Evolutionary conservation across 2,329 filamentous ascomycete species (phyloP).

Genomic region (Raffaelea ambrosiae): DNA sequence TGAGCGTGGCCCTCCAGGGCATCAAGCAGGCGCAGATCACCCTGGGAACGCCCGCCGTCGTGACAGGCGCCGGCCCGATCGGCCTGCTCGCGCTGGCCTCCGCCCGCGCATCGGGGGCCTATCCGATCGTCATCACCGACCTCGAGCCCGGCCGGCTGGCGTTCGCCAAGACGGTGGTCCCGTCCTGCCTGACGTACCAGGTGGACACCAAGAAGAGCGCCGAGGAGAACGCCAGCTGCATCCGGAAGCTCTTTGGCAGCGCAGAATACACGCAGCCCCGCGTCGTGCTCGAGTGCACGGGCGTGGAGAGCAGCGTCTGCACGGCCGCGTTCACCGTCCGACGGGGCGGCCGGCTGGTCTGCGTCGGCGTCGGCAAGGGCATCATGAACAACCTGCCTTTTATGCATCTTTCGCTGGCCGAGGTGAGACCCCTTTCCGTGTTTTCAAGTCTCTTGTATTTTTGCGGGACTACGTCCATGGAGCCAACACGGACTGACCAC

Average conservation of each 20-base stretch:
- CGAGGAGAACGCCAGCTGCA: slow-evolving; percentile 40
- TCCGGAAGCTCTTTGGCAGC: slow-evolving; percentile 44
- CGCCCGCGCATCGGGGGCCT: slow-evolving; percentile 52
- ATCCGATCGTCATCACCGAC: slow-evolving; percentile 57
- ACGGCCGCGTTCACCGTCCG: slow-evolving; percentile 49
- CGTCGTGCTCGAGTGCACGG: slow-evolving; percentile 57
- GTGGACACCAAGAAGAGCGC: slow-evolving; percentile 35
- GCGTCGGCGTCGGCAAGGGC: slow-evolving; percentile 54
- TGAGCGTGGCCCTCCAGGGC: slow-evolving; percentile 54
- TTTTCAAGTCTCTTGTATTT: background rate
- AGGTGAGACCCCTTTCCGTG: slow-evolving; percentile 28
- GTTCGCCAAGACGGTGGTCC: slow-evolving; percentile 51
- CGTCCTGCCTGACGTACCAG: slow-evolving; percentile 43
- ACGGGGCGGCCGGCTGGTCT: slow-evolving; percentile 51
- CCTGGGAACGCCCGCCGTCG: slow-evolving; percentile 45
- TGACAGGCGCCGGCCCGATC: slow-evolving; percentile 71
- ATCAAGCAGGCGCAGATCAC: slow-evolving; percentile 42
- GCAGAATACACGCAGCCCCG: slow-evolving; percentile 47
- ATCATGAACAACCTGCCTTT: slow-evolving; percentile 59
- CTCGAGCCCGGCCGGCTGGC: slow-evolving; percentile 45
- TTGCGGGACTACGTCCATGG: too few relatives aligned
- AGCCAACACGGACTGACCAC: too few relatives aligned
- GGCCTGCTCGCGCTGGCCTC: slow-evolving; percentile 54
- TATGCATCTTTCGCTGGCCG: slow-evolving; percentile 55
- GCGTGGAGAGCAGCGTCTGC: slow-evolving; percentile 53